Percentiles rank a stretch among this genome's conserved stretches.
Conservation (phyloP, 1,139 yeast genomes). For the Nadsonia starkeyi-henricii region DNA sequence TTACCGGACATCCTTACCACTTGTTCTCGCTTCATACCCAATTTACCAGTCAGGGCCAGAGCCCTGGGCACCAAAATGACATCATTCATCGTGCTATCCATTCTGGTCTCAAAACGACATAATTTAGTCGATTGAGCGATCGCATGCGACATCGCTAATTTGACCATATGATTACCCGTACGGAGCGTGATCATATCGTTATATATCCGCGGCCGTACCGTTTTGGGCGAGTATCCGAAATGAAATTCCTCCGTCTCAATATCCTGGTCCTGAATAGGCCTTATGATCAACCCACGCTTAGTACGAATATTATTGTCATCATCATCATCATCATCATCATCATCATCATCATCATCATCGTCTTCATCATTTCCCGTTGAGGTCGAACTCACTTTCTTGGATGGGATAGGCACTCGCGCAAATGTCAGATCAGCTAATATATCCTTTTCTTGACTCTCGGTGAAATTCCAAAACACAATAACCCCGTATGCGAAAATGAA, state of each 20-base stretch:
- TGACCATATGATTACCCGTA: constrained; percentile 84
- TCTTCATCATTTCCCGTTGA: constrained; percentile 4
- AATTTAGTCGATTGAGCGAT: constrained; percentile 92
- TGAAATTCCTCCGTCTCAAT: constrained; percentile 92
- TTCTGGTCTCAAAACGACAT: constrained; percentile 80
- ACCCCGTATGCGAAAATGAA: constrained; percentile 87
- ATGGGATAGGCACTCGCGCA: constrained; percentile 33
- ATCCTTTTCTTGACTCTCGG: constrained; percentile 85
- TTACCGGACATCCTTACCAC: constrained; percentile 79
- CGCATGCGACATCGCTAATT: constrained; percentile 88
- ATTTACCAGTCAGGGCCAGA: constrained; percentile 74
- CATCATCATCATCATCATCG: constrained; percentile 20
- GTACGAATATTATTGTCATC: constrained; percentile 6
- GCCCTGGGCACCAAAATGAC: constrained; percentile 81
- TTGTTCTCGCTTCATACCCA: constrained; percentile 69
- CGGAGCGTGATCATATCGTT: constrained; percentile 88
- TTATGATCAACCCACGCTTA: constrained; percentile 42
- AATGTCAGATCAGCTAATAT: constrained; percentile 84
- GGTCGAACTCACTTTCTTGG: too few species aligned
- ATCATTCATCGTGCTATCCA: constrained; percentile 71
- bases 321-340: constrained; percentile 11
- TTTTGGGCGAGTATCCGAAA: constrained; percentile 72
- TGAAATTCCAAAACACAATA: constrained; percentile 92
- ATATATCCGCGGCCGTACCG: constrained; percentile 77
- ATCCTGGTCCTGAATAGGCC: constrained; percentile 77